A percentile compares a stretch with the other conserved stretches of the same genome.
These are phyloP conservation scores for Pleurotus salmoneostramineus DNA, from an alignment of 768 basidiomycete species.

Conservation along the genomic window DNA sequence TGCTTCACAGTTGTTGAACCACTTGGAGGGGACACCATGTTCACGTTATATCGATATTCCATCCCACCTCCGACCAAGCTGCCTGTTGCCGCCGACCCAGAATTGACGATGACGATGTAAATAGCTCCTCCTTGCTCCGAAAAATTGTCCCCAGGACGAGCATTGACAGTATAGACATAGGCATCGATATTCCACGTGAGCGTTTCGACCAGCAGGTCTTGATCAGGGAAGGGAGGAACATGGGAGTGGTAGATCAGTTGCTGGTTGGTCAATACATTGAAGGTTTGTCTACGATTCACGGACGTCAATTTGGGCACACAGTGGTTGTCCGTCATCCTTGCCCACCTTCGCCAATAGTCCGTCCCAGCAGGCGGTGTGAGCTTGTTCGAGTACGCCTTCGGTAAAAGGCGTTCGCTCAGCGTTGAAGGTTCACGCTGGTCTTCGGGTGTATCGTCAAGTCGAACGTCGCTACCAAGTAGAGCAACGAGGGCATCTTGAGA, in stretches of 20 bases:
- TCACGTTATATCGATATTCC: neutral
- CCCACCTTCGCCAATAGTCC: neutral
- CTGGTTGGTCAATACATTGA: neutral
- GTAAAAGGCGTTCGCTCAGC: neutral
- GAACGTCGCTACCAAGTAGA: too few relatives aligned
- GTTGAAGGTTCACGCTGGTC: neutral
- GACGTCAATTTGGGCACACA: neutral
- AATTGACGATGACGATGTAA: neutral
- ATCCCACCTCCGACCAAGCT: neutral
- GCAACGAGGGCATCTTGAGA: too few relatives aligned
- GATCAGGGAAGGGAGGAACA: neutral
- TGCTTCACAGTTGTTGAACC: neutral
- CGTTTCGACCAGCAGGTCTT: neutral
- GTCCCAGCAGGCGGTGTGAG: neutral
- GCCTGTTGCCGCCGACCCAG: neutral
- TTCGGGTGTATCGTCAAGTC: neutral
- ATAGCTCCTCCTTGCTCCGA: neutral
- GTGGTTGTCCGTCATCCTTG: neutral
- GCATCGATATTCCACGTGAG: neutral
- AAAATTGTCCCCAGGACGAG: neutral
- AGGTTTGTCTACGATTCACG: neutral
- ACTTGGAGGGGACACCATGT: neutral
- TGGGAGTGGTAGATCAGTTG: neutral
- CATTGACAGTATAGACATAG: neutral
- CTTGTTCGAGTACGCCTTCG: neutral